A percentile compares a stretch with the other conserved stretches of the same genome.
These are phyloP conservation scores for Trichodelitschia bisporula DNA, from an alignment of 495 filamentous ascomycete genomes.

Conservation along the genomic window DNA sequence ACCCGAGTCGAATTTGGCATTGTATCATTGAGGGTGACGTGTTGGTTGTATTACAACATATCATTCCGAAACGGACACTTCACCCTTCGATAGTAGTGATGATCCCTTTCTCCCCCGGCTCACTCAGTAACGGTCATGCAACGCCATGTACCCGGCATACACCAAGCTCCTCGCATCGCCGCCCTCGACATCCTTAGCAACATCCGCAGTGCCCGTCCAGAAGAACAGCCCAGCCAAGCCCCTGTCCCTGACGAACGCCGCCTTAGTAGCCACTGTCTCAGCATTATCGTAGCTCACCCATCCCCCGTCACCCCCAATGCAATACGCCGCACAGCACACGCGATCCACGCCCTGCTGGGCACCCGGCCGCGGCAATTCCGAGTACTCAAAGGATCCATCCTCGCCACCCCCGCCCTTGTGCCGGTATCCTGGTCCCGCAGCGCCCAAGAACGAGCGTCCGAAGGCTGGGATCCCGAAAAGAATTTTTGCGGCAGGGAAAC, in stretches of 20 bases:
- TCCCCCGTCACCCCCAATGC: slow-evolving; percentile 56
- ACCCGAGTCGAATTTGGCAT: too few relatives aligned
- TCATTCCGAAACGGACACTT: too few relatives aligned
- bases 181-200: slow-evolving; percentile 20
- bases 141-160: slow-evolving; percentile 10
- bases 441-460: slow-evolving; percentile 56
- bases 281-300: slow-evolving; percentile 77
- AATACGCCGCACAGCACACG: slow-evolving; percentile 45
- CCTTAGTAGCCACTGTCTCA: slow-evolving; percentile 64
- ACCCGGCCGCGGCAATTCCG: slow-evolving; percentile 45
- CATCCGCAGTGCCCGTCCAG: slow-evolving; percentile 73
- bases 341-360: slow-evolving; percentile 45
- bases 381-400: slow-evolving; percentile 67
- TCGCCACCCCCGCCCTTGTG: slow-evolving; percentile 43
- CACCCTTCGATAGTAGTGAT: too few relatives aligned
- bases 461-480: slow-evolving; percentile 61
- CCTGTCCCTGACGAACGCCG: slow-evolving; percentile 49
- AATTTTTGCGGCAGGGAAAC: slow-evolving; percentile 50
- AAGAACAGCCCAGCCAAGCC: slow-evolving; percentile 70
- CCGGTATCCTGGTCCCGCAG: slow-evolving; percentile 33
- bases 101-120: too few relatives aligned
- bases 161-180: slow-evolving; percentile 36
- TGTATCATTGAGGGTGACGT: too few relatives aligned
- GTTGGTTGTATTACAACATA: too few relatives aligned
- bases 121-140: too few relatives aligned